Evolutionary conservation across 495 filamentous ascomycete genomes (phyloP).

Genomic region (Daldinia concentrica): DNA sequence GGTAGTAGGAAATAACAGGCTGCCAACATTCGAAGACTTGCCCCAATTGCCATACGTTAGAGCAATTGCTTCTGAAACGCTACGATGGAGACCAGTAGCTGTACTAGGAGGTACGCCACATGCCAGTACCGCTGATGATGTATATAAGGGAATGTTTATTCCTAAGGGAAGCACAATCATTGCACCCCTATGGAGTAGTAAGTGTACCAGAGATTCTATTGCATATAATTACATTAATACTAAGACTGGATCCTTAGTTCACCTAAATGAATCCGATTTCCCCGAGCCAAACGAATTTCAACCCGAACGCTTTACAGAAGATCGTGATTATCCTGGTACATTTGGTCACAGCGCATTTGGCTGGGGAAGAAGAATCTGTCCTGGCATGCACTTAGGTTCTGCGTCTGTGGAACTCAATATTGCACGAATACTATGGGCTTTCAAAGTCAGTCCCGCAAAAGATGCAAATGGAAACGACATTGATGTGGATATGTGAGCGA

Average conservation of each 20-base stretch:
- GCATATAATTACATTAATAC: constrained; percentile 13
- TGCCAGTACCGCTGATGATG: constrained; percentile 64
- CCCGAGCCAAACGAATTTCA: constrained; percentile 62
- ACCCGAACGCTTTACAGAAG: constrained; percentile 54
- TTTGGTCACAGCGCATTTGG: constrained; percentile 66
- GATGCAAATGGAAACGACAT: constrained; percentile 58
- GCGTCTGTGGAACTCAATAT: constrained; percentile 61
- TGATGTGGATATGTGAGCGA: constrained; percentile 56
- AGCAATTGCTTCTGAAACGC: constrained; percentile 61
- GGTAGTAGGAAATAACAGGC: constrained; percentile 60
- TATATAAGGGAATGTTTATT: constrained; percentile 63
- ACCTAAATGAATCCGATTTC: constrained; percentile 67
- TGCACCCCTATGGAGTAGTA: constrained; percentile 57
- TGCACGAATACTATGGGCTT: constrained; percentile 63
- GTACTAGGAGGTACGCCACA: constrained; percentile 66
- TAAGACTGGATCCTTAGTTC: constrained; percentile 47
- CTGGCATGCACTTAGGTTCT: constrained; percentile 62
- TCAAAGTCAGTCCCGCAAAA: constrained; percentile 56
- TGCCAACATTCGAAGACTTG: constrained; percentile 61
- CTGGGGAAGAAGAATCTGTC: constrained; percentile 67
- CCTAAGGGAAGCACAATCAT: constrained; percentile 65
- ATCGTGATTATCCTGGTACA: constrained; percentile 60
- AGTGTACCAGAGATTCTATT: constrained; percentile 42
- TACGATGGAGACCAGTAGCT: constrained; percentile 62
- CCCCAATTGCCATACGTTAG: constrained; percentile 55